These are phyloP conservation scores for Colletotrichum sp. DNA, from an alignment of 2,329 filamentous ascomycete species.

Conservation along the genomic window DNA sequence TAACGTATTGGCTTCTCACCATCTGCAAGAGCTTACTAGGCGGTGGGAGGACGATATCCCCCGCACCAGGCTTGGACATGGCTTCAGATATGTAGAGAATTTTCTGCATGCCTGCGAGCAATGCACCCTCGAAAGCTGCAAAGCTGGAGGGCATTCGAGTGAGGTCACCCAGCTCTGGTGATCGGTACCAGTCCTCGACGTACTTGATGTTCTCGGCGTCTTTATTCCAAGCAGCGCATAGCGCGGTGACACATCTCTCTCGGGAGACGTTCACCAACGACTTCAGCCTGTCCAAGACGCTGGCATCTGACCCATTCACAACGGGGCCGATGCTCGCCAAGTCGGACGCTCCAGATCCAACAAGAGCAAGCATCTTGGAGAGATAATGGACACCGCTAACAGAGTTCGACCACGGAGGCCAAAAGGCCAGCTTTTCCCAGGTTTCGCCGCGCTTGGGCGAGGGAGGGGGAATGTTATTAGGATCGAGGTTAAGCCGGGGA, in stretches of 20 bases:
- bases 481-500: conserved; percentile 81
- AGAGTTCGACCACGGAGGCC: conserved; percentile 92
- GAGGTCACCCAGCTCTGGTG: conserved; percentile 80
- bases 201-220: conserved; percentile 93
- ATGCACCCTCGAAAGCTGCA: conserved; percentile 80
- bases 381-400: conserved; percentile 92
- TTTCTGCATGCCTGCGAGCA: conserved; percentile 90
- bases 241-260: conserved; percentile 83
- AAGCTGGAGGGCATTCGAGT: conserved; percentile 92
- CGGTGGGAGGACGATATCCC: conserved; percentile 83
- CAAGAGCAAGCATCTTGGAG: conserved; percentile 77
- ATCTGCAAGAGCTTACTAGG: conserved; percentile 87
- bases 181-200: conserved; percentile 91
- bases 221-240: conserved; percentile 90
- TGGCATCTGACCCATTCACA: conserved; percentile 54
- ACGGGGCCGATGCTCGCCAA: conserved; percentile 79
- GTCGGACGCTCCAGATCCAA: conserved; percentile 88
- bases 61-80: conserved; percentile 73
- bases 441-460: conserved; percentile 81
- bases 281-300: conserved; percentile 74
- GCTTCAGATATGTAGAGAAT: conserved; percentile 93
- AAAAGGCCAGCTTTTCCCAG: conserved; percentile 96
- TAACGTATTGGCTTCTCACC: conserved; percentile 91
- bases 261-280: conserved; percentile 77
- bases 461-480: conserved; percentile 75